Conservation (phyloP, 352 stramenopile species). For the Saprolegnia parasitica region DNA sequence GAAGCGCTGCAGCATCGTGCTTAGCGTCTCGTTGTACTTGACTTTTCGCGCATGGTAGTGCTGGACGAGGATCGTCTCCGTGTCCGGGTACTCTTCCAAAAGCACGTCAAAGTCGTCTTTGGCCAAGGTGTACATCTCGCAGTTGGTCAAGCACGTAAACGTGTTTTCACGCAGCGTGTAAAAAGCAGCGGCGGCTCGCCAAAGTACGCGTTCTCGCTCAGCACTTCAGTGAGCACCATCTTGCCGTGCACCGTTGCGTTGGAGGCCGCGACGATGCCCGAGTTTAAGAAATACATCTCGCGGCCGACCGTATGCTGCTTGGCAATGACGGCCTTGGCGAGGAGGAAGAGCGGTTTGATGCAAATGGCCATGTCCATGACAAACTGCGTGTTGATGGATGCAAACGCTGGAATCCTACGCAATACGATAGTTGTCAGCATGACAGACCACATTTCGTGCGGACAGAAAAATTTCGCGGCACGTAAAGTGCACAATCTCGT, state of each 20-base stretch:
- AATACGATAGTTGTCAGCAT: background rate
- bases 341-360: slow-evolving; percentile 73
- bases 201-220: slow-evolving; percentile 64
- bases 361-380: slow-evolving; percentile 83
- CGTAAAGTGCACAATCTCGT: slow-evolving; percentile 69
- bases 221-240: slow-evolving; percentile 69
- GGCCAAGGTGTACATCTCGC: slow-evolving; percentile 67
- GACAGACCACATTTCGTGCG: background rate
- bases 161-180: slow-evolving; percentile 74
- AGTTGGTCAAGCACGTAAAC: slow-evolving; percentile 63
- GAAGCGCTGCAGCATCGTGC: slow-evolving; percentile 20
- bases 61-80: slow-evolving; percentile 48
- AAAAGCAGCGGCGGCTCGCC: slow-evolving; percentile 64
- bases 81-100: slow-evolving; percentile 76
- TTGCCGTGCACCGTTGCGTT: slow-evolving; percentile 47
- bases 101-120: slow-evolving; percentile 78
- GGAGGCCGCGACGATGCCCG: slow-evolving; percentile 63
- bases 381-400: slow-evolving; percentile 66
- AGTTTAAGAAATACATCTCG: slow-evolving; percentile 81
- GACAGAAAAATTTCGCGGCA: slow-evolving; percentile 59
- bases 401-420: slow-evolving; percentile 63
- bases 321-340: slow-evolving; percentile 60
- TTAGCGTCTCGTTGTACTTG: slow-evolving; percentile 43
- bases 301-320: slow-evolving; percentile 59
- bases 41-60: slow-evolving; percentile 59